These are phyloP conservation scores for Zygoascus tannicola DNA, from an alignment of 805 yeast species.

Conservation along the genomic window DNA sequence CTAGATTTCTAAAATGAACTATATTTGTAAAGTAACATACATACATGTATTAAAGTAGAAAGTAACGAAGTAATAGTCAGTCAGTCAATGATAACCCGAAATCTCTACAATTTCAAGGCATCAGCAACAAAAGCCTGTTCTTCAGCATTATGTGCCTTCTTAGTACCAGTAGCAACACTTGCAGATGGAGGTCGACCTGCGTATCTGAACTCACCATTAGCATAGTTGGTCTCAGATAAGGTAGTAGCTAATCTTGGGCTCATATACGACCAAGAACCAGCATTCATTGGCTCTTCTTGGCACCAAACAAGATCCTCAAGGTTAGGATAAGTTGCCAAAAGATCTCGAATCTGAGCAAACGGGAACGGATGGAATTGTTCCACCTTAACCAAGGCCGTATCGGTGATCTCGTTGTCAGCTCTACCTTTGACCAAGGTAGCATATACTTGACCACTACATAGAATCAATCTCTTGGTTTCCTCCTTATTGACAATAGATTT, in stretches of 20 bases:
- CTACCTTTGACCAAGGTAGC: constrained; percentile 88
- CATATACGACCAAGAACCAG: constrained; percentile 79
- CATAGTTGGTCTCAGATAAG: constrained; percentile 66
- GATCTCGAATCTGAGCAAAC: constrained; percentile 82
- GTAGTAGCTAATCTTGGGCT: constrained; percentile 77
- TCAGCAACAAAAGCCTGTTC: constrained; percentile 80
- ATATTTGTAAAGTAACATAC: too few species aligned
- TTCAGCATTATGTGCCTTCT: constrained; percentile 78
- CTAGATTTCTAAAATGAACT: too few species aligned
- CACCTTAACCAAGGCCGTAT: constrained; percentile 78
- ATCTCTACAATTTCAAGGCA: constrained; percentile 43
- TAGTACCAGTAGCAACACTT: constrained; percentile 95
- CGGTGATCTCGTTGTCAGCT: constrained; percentile 61
- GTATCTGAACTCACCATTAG: constrained; percentile 56
- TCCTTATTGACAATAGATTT: constrained; percentile 65
- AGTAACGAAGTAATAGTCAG: too few species aligned
- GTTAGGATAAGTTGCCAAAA: constrained; percentile 70
- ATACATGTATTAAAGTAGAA: too few species aligned
- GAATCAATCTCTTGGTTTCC: constrained; percentile 77
- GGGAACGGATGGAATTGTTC: constrained; percentile 99
- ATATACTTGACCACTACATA: constrained; percentile 90
- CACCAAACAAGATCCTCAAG: constrained; percentile 87
- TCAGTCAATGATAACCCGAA: too few species aligned
- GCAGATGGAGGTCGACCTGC: constrained; percentile 99
- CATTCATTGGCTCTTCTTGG: constrained; percentile 98